Evolutionary conservation across 345 rosid genomes (phyloP), one percentile per base, ranked within the genome.

Genomic region (Acer negundo): DNA sequence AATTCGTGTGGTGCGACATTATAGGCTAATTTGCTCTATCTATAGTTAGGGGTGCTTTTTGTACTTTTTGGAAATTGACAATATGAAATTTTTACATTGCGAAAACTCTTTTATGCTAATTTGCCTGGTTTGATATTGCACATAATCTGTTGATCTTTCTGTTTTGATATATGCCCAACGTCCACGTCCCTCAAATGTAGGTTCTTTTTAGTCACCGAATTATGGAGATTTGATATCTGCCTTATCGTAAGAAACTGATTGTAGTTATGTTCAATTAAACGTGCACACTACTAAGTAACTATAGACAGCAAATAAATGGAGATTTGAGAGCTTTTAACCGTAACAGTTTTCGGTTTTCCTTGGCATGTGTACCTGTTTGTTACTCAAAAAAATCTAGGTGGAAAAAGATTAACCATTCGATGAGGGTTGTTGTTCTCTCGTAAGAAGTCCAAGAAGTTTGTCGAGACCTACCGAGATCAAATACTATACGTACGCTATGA

Each of bases 201-300:
- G 74, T 80, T 87, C 77, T 83, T 62, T 84, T n/a, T n/a, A n/a
- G n/a, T n/a, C n/a, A n/a, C 64, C 90, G 90, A 24, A 87, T 87
- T 44, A 85, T 84, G 1, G 92, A 51, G 38, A 31, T 31, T 31
- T 51, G 17, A 51, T 51, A 51, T 51, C 58, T 16, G n/a, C n/a
- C 58, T 51, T 11, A 49, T 49, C 15, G 55, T 13, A 49, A 49
- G 55, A 49, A 49, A 51, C n/a, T 16, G n/a, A 51, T 51, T 51
- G 3, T 51, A 16, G 58, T 51, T 49, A 49, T 2, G 7, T 15
- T 51, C 56, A 16, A 51, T 3, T 51, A 51, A 51, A 51, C 13
- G 13, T 46, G 49, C 49, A 46, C 49, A 3, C 13, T 10, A 10
- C 49, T 8, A 2, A 46, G 46, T 42, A 42, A 42, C 12, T 46